Evolutionary conservation across 768 basidiomycete species (phyloP).

Genomic region (Royoungia palumana): DNA sequence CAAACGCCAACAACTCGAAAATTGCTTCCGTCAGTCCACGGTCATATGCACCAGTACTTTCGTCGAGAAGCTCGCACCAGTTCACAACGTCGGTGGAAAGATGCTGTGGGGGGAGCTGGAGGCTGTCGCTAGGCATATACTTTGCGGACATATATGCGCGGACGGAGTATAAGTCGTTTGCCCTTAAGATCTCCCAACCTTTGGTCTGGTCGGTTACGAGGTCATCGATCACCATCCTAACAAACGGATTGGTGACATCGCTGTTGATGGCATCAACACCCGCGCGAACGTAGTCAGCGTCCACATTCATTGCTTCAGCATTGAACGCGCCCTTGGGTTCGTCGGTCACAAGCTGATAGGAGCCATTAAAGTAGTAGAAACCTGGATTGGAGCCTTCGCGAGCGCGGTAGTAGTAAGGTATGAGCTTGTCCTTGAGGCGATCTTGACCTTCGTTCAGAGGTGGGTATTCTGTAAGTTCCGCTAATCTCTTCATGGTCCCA

Average conservation of each 20-base stretch:
- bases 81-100: conserved; percentile 26
- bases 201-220: conserved; percentile 7
- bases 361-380: conserved; percentile 7
- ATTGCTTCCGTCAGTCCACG: conserved; percentile 34
- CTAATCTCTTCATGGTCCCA: conserved; percentile 30
- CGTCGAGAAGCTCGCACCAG: conserved; percentile 32
- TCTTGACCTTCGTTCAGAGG: conserved; percentile 17
- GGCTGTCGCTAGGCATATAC: conserved; percentile 21
- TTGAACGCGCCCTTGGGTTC: conserved; percentile 1
- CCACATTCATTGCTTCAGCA: conserved; percentile 7
- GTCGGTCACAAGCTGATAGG: background rate
- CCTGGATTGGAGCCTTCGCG: conserved; percentile 8
- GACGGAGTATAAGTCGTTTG: conserved; percentile 30
- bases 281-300: conserved; percentile 6
- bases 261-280: conserved; percentile 18
- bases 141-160: conserved; percentile 25
- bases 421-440: conserved; percentile 19
- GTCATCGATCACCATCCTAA: conserved; percentile 16
- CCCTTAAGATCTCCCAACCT: conserved; percentile 28
- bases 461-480: conserved; percentile 26
- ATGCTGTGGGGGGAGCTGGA: conserved; percentile 16
- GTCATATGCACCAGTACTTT: conserved; percentile 33
- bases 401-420: conserved; percentile 19
- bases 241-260: conserved; percentile 22
- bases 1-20: conserved; percentile 30